These are phyloP conservation scores for Monosporascus sp. DNA, from an alignment of 2,329 filamentous ascomycete species.

Conservation along the genomic window DNA sequence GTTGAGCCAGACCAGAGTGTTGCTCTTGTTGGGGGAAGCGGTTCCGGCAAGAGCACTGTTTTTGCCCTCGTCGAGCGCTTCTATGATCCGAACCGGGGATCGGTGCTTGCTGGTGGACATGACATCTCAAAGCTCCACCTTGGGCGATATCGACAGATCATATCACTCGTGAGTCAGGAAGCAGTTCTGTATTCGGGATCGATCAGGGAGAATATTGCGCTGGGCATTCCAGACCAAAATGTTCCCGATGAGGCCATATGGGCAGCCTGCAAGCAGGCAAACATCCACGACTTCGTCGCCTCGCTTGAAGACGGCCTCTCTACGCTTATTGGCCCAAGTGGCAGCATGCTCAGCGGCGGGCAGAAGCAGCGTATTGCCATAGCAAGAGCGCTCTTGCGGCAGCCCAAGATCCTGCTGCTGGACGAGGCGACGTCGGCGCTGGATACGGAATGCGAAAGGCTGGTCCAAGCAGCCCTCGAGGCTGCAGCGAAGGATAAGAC, in stretches of 20 bases:
- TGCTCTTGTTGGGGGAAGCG: conserved; percentile 87
- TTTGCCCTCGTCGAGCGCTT: conserved; percentile 91
- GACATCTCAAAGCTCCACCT: conserved; percentile 79
- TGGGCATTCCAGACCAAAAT: conserved; percentile 64
- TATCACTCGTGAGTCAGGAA: conserved; percentile 90
- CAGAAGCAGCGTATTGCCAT: conserved; percentile 96
- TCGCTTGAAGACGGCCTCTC: conserved; percentile 87
- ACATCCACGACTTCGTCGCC: conserved; percentile 88
- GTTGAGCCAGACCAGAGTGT: conserved; percentile 78
- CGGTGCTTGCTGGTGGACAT: conserved; percentile 74
- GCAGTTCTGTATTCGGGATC: conserved; percentile 91
- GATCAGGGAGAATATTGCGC: conserved; percentile 82
- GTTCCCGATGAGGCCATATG: conserved; percentile 69
- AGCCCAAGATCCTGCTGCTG: conserved; percentile 80
- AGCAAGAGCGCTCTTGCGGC: conserved; percentile 79
- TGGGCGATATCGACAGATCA: conserved; percentile 76
- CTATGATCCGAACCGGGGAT: conserved; percentile 81
- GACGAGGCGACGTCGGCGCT: conserved; percentile 78
- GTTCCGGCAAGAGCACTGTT: conserved; percentile 91
- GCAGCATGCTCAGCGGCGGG: conserved; percentile 77
- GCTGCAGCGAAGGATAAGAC: conserved; percentile 78
- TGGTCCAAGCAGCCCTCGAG: conserved; percentile 77
- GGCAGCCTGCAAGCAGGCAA: conserved; percentile 80
- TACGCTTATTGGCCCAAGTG: conserved; percentile 83
- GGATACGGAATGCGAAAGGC: conserved; percentile 71